phyloP scores from a whole-genome alignment of 2,329 filamentous ascomycete genomes.

The Stachybotrys chartarum region DNA sequence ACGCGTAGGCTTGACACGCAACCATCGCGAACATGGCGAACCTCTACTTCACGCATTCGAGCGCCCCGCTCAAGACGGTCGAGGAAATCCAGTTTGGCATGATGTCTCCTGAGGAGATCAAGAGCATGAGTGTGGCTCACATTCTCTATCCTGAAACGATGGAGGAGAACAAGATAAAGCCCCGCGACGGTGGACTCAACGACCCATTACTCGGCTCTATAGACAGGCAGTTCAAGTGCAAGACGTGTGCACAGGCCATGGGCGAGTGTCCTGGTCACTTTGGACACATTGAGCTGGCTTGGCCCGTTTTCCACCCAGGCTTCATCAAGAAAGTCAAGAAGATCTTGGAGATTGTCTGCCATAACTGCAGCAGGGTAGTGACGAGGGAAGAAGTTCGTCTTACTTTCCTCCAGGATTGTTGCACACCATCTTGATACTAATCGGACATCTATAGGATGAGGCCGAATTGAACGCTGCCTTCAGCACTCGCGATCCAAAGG shows the following conservation, averaged over 20 bases:
- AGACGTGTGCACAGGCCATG: slow-evolving; percentile 93
- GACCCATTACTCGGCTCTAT: slow-evolving; percentile 95
- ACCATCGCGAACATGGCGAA: slow-evolving; percentile 69
- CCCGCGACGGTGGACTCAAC: slow-evolving; percentile 86
- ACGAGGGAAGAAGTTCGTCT: slow-evolving; percentile 81
- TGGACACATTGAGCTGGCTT: slow-evolving; percentile 95
- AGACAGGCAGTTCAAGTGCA: slow-evolving; percentile 91
- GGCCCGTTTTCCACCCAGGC: slow-evolving; percentile 88
- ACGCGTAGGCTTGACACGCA: slow-evolving; percentile 9
- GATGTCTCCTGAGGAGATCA: slow-evolving; percentile 96
- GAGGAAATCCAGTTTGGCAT: slow-evolving; percentile 99
- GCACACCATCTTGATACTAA: slow-evolving; percentile 54
- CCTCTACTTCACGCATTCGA: slow-evolving; percentile 82
- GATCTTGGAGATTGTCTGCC: slow-evolving; percentile 96
- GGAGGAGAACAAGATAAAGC: slow-evolving; percentile 90
- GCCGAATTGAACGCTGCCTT: slow-evolving; percentile 77
- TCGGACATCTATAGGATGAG: slow-evolving; percentile 61
- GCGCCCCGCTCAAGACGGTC: slow-evolving; percentile 92
- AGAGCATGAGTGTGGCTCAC: slow-evolving; percentile 94
- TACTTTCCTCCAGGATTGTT: slow-evolving; percentile 43
- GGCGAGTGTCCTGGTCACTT: slow-evolving; percentile 96
- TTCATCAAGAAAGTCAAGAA: slow-evolving; percentile 99
- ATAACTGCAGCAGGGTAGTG: slow-evolving; percentile 96
- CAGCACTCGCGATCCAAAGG: slow-evolving; percentile 82
- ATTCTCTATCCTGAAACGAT: slow-evolving; percentile 99